These are phyloP conservation scores for Combretum micranthum DNA, from an alignment of 345 rosid species.

Conservation along the genomic window DNA sequence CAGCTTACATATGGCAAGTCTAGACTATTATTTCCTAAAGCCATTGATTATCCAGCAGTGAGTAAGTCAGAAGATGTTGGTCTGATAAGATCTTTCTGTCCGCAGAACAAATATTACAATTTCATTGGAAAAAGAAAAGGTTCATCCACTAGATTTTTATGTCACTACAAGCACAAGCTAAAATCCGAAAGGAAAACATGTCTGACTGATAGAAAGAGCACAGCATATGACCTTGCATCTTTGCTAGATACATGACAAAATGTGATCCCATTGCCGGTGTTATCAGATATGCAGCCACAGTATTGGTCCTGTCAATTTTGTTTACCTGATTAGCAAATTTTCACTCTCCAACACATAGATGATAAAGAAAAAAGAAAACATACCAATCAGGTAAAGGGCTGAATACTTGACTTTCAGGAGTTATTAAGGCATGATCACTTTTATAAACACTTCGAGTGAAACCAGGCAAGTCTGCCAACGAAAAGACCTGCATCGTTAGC, in stretches of 20 bases:
- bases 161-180: not conserved
- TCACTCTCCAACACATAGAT: not conserved
- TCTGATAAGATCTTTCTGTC: too few species aligned
- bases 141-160: too few species aligned
- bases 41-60: not conserved
- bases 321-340: conserved; percentile 8
- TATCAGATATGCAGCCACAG: conserved; percentile 76
- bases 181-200: not conserved
- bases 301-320: conserved; percentile 53
- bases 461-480: conserved; percentile 72
- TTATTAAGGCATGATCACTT: conserved; percentile 72
- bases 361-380: conserved; percentile 13
- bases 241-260: conserved; percentile 85
- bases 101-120: too few species aligned
- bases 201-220: not conserved
- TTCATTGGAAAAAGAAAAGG: too few species aligned
- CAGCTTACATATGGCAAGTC: too few species aligned
- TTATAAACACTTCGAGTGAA: conserved; percentile 81
- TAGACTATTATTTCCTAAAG: too few species aligned
- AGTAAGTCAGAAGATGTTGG: too few species aligned
- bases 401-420: conserved; percentile 92
- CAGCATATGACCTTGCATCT: conserved; percentile 60
- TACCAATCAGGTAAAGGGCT: conserved; percentile 88
- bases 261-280: conserved; percentile 91
- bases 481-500: conserved; percentile 7